A percentile compares a stretch with the other conserved stretches of the same genome.
phyloP scores from a whole-genome alignment of 2,329 filamentous ascomycete genomes.

The Geosmithia morbida region DNA sequence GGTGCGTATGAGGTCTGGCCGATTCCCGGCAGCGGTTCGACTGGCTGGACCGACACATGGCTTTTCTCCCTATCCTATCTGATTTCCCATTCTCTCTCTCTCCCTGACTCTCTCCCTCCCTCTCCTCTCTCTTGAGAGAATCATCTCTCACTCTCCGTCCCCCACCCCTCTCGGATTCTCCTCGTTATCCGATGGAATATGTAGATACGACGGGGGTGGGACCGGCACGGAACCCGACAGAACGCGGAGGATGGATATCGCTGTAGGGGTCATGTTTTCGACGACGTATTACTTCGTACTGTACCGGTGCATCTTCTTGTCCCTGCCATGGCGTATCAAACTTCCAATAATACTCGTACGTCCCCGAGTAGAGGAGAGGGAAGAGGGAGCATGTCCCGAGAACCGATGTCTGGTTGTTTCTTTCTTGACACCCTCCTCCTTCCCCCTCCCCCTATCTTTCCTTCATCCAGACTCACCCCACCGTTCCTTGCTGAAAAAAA shows the following conservation, averaged over 20 bases:
- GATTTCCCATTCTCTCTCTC: not conserved
- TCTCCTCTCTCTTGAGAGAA: not conserved
- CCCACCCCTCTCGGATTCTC: not conserved
- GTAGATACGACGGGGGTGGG: not conserved
- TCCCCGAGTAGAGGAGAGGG: no score
- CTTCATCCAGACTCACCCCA: no score
- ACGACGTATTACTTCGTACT: no score
- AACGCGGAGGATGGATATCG: not conserved
- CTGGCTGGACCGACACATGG: slow-evolving; percentile 3
- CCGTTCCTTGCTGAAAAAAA: no score
- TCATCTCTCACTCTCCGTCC: not conserved
- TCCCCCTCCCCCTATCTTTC: no score
- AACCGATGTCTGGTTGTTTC: no score
- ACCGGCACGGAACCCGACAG: not conserved
- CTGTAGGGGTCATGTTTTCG: no score
- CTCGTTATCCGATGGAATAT: not conserved
- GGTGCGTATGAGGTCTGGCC: not conserved
- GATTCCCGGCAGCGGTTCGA: not conserved
- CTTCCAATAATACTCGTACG: no score
- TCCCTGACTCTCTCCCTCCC: not conserved
- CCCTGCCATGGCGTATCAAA: no score
- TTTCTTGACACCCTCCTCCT: no score
- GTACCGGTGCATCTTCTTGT: no score
- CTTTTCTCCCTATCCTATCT: slow-evolving; percentile 7
- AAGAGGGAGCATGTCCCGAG: no score